phyloP scores from a whole-genome alignment of 495 filamentous ascomycete species.

The Xylaria acuta region DNA sequence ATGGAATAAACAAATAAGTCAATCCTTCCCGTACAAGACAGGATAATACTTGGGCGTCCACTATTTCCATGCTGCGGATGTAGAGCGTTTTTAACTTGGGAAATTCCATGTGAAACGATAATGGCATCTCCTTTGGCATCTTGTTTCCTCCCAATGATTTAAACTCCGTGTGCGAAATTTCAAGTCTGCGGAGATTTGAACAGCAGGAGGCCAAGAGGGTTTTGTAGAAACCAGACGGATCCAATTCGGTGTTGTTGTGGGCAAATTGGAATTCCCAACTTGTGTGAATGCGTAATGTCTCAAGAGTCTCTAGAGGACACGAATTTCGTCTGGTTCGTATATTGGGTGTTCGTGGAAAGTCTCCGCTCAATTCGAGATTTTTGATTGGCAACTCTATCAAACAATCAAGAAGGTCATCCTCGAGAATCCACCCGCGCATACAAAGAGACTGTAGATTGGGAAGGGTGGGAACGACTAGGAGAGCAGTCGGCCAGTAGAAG shows the following conservation, averaged over 20 bases:
- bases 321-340: neutral
- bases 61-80: neutral
- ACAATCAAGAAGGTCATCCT: neutral
- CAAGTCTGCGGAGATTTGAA: conserved; percentile 9
- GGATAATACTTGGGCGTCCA: neutral
- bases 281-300: neutral
- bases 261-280: neutral
- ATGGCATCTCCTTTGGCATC: neutral
- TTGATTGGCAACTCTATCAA: neutral
- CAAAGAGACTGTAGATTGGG: neutral
- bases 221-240: conserved; percentile 6
- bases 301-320: neutral
- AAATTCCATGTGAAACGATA: conserved; percentile 10
- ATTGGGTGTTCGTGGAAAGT: neutral
- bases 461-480: neutral
- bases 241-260: neutral
- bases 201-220: conserved; percentile 2
- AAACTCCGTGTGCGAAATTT: conserved; percentile 3
- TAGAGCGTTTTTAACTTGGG: conserved; percentile 5
- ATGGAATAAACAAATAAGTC: conserved; percentile 5
- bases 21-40: conserved; percentile 19
- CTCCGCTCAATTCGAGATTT: neutral
- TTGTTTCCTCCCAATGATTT: neutral
- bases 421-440: neutral
- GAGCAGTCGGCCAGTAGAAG: neutral